Base-by-base conservation (phyloP, 345 rosid species). In the Erodium maritimum region DNA sequence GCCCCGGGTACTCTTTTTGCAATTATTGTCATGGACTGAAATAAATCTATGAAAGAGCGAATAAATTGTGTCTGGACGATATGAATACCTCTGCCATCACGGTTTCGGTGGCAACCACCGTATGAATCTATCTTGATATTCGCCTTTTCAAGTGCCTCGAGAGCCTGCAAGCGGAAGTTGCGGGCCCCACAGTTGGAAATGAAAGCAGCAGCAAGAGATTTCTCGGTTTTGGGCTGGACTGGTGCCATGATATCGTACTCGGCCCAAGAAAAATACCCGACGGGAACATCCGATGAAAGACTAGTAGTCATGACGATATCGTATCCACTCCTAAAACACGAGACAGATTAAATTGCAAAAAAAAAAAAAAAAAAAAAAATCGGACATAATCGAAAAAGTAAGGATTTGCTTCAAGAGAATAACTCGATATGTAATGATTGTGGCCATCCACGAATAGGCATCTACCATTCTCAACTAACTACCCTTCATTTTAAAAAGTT, bases 221-320 rank as follows among this genome's bases (percentile, higher is more conserved):
- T 87, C 77, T 89, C 94, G 0, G 89, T 82, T 73, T 93, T 93
- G 52, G 90, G 85, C 65, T 75, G 77, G 71, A 85, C 65, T 0
- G 96, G 95, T 58, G 94, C 90, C 99, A 93, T 93, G 50, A 93
- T 80, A 73, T 93, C 82, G 70, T 93, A 93, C 62, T 93, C 96
- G 4, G 99, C 94, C 99, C 99, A 93, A 3, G 99, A 93, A 79
- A 93, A 93, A 63, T 93, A 93, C 50, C 99, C 99, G 21, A 89
- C 99, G 57, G 99, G 99, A 66, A 93, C 96, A 79, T 93, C 99
- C 18, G 99, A 89, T 56, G 97, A 93, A 52, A 89, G 91, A 75
- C 96, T 93, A 18, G 96, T 89, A 5, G 99, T 93, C 99, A 93
- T 93, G 61, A 87, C 75, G 17, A 93, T 61, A 65, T 73, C 64